These are phyloP conservation scores for Chlorella vulgaris DNA, from an alignment of 139 green algal species.

Conservation along the genomic window DNA sequence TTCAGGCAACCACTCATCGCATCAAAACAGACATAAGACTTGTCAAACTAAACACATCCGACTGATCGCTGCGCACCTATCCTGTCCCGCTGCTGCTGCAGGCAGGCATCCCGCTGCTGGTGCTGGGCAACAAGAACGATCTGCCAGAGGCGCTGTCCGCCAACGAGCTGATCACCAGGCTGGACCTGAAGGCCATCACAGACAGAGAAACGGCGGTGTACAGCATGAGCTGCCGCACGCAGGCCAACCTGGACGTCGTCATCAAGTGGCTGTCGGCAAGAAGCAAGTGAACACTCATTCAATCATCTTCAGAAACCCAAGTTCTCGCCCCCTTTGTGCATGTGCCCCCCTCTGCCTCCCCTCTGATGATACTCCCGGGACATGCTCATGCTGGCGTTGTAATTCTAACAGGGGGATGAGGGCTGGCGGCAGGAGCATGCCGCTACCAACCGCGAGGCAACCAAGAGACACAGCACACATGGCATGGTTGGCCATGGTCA, in stretches of 20 bases:
- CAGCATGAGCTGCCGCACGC: constrained; percentile 82
- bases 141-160: constrained; percentile 78
- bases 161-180: constrained; percentile 73
- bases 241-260: constrained; percentile 94
- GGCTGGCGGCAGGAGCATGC: too few relatives aligned
- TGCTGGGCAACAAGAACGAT: constrained; percentile 99
- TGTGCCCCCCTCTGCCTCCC: too few relatives aligned
- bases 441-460: too few relatives aligned
- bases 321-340: too few relatives aligned
- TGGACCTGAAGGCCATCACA: constrained; percentile 67
- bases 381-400: too few relatives aligned
- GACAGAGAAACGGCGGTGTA: constrained; percentile 92
- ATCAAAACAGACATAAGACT: too few relatives aligned
- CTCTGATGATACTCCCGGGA: too few relatives aligned
- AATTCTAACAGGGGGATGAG: too few relatives aligned
- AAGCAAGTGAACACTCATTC: neutral
- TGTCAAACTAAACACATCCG: too few relatives aligned
- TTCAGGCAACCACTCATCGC: too few relatives aligned
- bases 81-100: neutral
- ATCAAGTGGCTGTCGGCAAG: constrained; percentile 90
- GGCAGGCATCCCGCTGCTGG: constrained; percentile 89
- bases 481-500: neutral
- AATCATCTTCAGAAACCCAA: too few relatives aligned
- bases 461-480: neutral
- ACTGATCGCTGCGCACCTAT: neutral